A percentile compares a stretch with the other conserved stretches of the same genome.
These are phyloP conservation scores for Dipteronia sinensis DNA, from an alignment of 345 rosid species.

Conservation along the genomic window DNA sequence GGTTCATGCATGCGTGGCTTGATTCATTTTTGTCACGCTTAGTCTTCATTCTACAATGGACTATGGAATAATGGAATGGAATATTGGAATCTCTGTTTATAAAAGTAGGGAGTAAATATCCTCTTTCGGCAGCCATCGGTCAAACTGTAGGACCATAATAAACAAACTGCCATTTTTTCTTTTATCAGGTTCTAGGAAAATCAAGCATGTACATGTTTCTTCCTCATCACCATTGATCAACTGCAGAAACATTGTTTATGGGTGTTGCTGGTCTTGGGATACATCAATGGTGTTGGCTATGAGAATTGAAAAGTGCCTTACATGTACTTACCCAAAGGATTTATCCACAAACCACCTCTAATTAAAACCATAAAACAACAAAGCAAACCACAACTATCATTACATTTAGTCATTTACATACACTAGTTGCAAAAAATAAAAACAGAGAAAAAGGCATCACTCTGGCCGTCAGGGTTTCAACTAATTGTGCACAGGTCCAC, in stretches of 20 bases:
- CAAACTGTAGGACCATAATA: background rate
- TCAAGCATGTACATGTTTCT: too few relatives aligned
- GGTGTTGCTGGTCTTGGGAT: too few relatives aligned
- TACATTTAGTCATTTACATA: background rate
- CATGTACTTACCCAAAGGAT: too few relatives aligned
- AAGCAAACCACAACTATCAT: background rate
- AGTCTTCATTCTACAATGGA: background rate
- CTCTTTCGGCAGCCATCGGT: constrained; percentile 8
- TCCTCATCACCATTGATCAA: too few relatives aligned
- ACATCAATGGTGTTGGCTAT: too few relatives aligned
- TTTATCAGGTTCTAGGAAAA: background rate
- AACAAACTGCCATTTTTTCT: too few relatives aligned
- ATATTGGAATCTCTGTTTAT: too few relatives aligned
- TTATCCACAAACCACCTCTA: too few relatives aligned
- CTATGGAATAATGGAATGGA: too few relatives aligned
- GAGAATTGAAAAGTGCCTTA: too few relatives aligned
- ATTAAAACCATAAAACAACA: background rate
- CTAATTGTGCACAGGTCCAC: constrained; percentile 31
- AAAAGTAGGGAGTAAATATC: background rate
- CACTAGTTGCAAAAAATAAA: background rate
- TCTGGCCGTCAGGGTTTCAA: constrained; percentile 36
- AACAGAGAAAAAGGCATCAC: background rate
- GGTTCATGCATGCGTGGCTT: too few relatives aligned
- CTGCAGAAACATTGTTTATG: too few relatives aligned
- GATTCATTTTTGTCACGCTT: background rate